Evolutionary conservation across 1,284 basidiomycete species (phyloP), one percentile per base, ranked within the genome.

Genomic region (Puccinia coronata): DNA sequence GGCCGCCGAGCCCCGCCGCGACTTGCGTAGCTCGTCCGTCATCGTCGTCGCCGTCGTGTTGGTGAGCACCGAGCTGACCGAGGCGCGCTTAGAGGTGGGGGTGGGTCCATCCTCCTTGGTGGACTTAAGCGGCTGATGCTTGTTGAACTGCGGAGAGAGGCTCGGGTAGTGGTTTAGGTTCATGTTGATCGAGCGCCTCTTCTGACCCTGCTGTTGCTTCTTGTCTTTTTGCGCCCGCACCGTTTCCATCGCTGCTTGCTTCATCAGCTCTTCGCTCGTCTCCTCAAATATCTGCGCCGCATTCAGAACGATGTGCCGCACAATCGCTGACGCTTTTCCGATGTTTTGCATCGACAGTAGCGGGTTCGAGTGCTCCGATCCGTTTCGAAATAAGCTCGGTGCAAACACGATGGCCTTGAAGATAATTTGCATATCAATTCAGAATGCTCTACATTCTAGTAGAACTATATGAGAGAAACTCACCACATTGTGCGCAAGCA

Each of bases 341-440:
- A 79, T 79, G 39, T 79, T 79, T 61, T 79, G 77, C 77, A 79
- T 79, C 28, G 77, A 79, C 28, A 79, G 67, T 70, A 79, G 61
- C n/a, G 77, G 77, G 70, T 79, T 79, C 16, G 65, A 70, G 41
- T 70, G 65, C 71, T 79, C 77, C 12, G 77, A 79, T 71, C 77
- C 77, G 47, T 61, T 79, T 55, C 77, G 31, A 70, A 79, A 79
- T 20, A 79, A 28, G 71, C 77, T 79, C 0, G 77, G 77, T 28
- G 77, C 77, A 59, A 79, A 79, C 4, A 79, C 77, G 28, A 79
- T 79, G 16, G 77, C 77, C 77, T 79, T 34, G 31, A 0, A 65
- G 16, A 41, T 28, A 53, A 12, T 1, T 57, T 18, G 18, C 12
- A 31, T 31, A 59, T 61, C 51, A 34, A 55, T 2, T 36, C 4